A percentile compares a stretch with the other conserved stretches of the same genome.
Conservation (phyloP, 2,329 filamentous ascomycete species). For the Trichoderma koningii region DNA sequence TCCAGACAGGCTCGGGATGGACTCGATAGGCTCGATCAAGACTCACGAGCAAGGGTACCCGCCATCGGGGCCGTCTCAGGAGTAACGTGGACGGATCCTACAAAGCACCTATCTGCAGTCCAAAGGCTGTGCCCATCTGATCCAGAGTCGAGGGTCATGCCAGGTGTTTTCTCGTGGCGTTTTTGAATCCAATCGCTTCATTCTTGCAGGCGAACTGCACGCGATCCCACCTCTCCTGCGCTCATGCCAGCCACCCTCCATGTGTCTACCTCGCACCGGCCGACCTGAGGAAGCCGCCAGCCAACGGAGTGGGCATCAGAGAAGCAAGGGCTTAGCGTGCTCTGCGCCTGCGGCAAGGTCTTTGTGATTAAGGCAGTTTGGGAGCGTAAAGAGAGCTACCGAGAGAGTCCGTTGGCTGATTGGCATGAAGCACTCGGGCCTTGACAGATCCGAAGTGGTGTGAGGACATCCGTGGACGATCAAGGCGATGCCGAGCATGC, state of each 20-base stretch:
- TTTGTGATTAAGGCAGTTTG: neutral
- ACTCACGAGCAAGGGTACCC: conserved; percentile 16
- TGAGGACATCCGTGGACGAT: too few species aligned
- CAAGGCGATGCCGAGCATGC: too few species aligned
- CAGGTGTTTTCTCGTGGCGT: conserved; percentile 23
- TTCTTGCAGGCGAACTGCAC: conserved; percentile 25
- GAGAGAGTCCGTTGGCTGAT: neutral
- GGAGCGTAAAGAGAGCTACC: neutral
- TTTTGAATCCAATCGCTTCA: conserved; percentile 26
- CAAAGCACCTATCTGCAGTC: conserved; percentile 3
- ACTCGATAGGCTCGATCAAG: neutral
- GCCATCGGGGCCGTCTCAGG: conserved; percentile 21
- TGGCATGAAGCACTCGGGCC: neutral
- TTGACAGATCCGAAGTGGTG: too few species aligned
- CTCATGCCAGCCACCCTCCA: conserved; percentile 21
- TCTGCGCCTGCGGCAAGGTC: neutral
- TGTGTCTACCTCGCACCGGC: conserved; percentile 2
- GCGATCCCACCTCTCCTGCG: conserved; percentile 25
- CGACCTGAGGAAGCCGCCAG: conserved; percentile 12
- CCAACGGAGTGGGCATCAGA: neutral
- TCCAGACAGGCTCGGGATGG: neutral
- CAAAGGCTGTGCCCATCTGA: conserved; percentile 12
- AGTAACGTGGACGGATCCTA: conserved; percentile 21
- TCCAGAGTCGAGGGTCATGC: conserved; percentile 11
- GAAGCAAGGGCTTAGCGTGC: neutral